A percentile compares a stretch with the other conserved stretches of the same genome.
Conservation (phyloP, 441 rosid species). For the Cnidoscolus chayamansa region DNA sequence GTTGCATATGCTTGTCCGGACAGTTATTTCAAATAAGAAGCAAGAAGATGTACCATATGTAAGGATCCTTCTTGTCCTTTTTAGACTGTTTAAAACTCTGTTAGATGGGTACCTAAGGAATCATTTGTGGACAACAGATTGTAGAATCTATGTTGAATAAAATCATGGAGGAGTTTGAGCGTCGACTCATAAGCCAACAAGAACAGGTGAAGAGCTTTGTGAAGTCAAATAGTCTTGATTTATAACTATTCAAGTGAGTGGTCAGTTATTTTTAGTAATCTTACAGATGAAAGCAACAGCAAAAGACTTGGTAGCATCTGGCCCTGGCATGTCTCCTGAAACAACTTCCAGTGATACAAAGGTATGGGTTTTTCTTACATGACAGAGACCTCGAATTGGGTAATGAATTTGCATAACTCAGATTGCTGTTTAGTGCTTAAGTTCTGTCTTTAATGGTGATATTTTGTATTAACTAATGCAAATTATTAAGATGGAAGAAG, state of each 20-base stretch:
- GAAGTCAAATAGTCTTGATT: neutral
- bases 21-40: conserved; percentile 59
- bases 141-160: conserved; percentile 85
- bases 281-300: conserved; percentile 48
- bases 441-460: conserved; percentile 7
- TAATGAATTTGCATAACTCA: neutral
- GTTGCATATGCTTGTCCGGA: conserved; percentile 51
- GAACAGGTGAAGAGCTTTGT: conserved; percentile 47
- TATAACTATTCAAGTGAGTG: too few relatives aligned
- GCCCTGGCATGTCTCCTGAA: conserved; percentile 30
- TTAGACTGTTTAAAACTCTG: too few relatives aligned
- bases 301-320: conserved; percentile 34
- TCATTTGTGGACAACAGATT: conserved; percentile 42
- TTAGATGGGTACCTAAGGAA: neutral
- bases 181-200: conserved; percentile 54
- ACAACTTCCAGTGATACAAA: conserved; percentile 29
- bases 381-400: too few relatives aligned
- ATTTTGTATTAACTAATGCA: conserved; percentile 7
- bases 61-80: conserved; percentile 29
- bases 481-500: conserved; percentile 48
- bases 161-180: conserved; percentile 78
- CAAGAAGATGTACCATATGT: conserved; percentile 83
- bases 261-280: neutral
- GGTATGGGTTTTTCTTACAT: conserved; percentile 27
- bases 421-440: conserved; percentile 8